Conservation (phyloP, 371 early-diverging fungal species). For the Blyttiomyces sp. region DNA sequence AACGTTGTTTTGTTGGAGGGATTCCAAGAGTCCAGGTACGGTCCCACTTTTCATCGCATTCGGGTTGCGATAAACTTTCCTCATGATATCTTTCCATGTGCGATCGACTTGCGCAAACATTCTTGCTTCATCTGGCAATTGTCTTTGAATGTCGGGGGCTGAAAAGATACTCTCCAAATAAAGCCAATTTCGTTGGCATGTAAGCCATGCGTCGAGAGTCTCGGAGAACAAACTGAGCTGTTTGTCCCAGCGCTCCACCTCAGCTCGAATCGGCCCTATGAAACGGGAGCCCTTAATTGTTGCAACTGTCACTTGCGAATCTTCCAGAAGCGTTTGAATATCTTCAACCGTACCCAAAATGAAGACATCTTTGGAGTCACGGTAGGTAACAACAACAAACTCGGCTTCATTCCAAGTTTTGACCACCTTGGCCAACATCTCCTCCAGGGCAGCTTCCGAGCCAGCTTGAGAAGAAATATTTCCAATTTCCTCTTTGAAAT, state of each 20-base stretch:
- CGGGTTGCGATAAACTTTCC: slow-evolving; percentile 50
- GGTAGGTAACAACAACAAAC: slow-evolving; percentile 46
- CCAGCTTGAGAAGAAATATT: slow-evolving; percentile 52
- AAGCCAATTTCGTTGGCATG: slow-evolving; percentile 54
- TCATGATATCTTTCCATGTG: slow-evolving; percentile 55
- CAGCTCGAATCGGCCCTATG: slow-evolving; percentile 52
- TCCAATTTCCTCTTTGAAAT: slow-evolving; percentile 56
- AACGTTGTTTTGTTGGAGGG: slow-evolving; percentile 53
- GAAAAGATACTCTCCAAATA: slow-evolving; percentile 57
- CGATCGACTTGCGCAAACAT: slow-evolving; percentile 58
- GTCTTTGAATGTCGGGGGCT: slow-evolving; percentile 58
- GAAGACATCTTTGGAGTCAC: slow-evolving; percentile 57
- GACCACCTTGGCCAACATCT: slow-evolving; percentile 52
- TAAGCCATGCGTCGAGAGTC: slow-evolving; percentile 55
- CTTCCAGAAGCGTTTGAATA: slow-evolving; percentile 53
- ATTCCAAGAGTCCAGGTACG: slow-evolving; percentile 50
- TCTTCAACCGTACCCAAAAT: slow-evolving; percentile 55
- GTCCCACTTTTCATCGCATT: slow-evolving; percentile 56
- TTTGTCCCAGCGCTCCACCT: slow-evolving; percentile 54
- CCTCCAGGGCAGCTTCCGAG: slow-evolving; percentile 55
- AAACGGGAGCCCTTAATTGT: slow-evolving; percentile 53
- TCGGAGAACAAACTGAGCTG: slow-evolving; percentile 50
- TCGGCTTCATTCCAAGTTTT: slow-evolving; percentile 55
- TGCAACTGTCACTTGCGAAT: slow-evolving; percentile 52
- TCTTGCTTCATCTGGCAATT: slow-evolving; percentile 56